These are phyloP conservation scores for Pholiota adiposa DNA, from an alignment of 1,284 basidiomycete species.

Conservation along the genomic window DNA sequence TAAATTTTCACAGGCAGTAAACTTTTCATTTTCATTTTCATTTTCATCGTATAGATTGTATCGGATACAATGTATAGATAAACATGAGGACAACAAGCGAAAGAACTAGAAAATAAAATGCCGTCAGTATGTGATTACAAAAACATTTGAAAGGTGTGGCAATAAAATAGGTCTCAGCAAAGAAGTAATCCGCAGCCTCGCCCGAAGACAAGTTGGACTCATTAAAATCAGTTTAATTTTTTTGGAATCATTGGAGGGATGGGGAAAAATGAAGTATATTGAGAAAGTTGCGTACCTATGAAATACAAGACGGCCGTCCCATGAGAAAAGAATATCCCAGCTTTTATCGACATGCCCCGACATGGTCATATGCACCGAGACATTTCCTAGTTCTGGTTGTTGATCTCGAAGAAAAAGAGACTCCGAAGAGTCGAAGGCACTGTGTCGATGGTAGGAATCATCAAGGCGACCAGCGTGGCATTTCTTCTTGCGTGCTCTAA, in stretches of 20 bases:
- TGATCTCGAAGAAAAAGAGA: slow-evolving; percentile 39
- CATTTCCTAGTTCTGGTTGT: slow-evolving; percentile 46
- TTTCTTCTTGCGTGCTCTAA: slow-evolving; percentile 30
- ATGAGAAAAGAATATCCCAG: slow-evolving; percentile 34
- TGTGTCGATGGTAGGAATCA: slow-evolving; percentile 42
- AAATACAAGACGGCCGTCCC: slow-evolving; percentile 7
- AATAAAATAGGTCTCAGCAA: slow-evolving; percentile 35
- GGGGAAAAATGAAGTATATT: slow-evolving; percentile 13
- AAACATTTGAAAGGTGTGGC: not conserved
- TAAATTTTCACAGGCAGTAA: not conserved
- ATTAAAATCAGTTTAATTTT: slow-evolving; percentile 51
- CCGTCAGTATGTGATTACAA: slow-evolving; percentile 9
- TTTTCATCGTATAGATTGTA: slow-evolving; percentile 5
- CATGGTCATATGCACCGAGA: slow-evolving; percentile 35
- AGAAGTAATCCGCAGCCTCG: slow-evolving; percentile 37
- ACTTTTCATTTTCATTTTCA: too few species aligned
- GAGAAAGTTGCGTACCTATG: slow-evolving; percentile 26
- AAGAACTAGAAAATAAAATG: not conserved
- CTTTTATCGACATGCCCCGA: slow-evolving; percentile 43
- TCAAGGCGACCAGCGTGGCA: slow-evolving; percentile 48
- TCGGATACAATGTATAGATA: slow-evolving; percentile 2
- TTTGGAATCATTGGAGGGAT: slow-evolving; percentile 41
- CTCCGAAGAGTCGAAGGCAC: slow-evolving; percentile 43
- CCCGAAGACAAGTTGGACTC: slow-evolving; percentile 41
- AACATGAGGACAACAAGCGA: slow-evolving; percentile 1